A percentile compares a stretch with the other conserved stretches of the same genome.
phyloP scores from a whole-genome alignment of 2,329 filamentous ascomycete genomes.

The Hortaea werneckii region DNA sequence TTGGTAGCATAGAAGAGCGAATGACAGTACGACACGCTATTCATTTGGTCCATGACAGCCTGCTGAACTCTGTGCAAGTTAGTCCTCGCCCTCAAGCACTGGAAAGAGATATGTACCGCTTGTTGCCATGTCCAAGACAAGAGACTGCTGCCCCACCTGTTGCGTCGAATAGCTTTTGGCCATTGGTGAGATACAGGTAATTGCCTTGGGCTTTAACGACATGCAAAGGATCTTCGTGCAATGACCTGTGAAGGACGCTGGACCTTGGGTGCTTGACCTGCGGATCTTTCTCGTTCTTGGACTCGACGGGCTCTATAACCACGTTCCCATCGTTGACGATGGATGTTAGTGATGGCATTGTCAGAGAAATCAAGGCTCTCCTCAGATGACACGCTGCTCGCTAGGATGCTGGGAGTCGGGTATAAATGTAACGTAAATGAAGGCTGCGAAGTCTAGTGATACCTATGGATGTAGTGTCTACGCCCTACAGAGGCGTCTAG shows the following conservation, averaged over 20 bases:
- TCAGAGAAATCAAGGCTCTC: no score
- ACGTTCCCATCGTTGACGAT: slow-evolving; percentile 17
- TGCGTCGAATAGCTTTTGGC: slow-evolving; percentile 57
- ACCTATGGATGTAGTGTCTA: no score
- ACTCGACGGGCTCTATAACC: slow-evolving; percentile 3
- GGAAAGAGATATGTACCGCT: slow-evolving; percentile 28
- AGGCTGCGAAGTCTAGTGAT: no score
- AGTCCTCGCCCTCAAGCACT: neutral
- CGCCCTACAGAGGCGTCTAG: no score
- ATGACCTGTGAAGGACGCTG: slow-evolving; percentile 43
- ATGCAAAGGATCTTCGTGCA: slow-evolving; percentile 36
- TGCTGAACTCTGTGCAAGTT: slow-evolving; percentile 36
- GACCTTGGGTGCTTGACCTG: slow-evolving; percentile 3
- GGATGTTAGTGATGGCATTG: no score
- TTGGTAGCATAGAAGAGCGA: slow-evolving; percentile 48
- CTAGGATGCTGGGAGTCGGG: no score
- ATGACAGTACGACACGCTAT: slow-evolving; percentile 49
- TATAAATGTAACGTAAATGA: no score
- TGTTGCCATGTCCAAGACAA: slow-evolving; percentile 58
- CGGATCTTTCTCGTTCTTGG: neutral
- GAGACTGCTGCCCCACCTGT: slow-evolving; percentile 64
- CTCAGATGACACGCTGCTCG: no score
- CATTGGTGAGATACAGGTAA: slow-evolving; percentile 44
- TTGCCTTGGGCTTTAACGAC: slow-evolving; percentile 42
- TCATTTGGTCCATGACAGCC: slow-evolving; percentile 50